These are phyloP conservation scores for Benincasa hispida DNA, from an alignment of 306 rosid species.

Conservation along the genomic window DNA sequence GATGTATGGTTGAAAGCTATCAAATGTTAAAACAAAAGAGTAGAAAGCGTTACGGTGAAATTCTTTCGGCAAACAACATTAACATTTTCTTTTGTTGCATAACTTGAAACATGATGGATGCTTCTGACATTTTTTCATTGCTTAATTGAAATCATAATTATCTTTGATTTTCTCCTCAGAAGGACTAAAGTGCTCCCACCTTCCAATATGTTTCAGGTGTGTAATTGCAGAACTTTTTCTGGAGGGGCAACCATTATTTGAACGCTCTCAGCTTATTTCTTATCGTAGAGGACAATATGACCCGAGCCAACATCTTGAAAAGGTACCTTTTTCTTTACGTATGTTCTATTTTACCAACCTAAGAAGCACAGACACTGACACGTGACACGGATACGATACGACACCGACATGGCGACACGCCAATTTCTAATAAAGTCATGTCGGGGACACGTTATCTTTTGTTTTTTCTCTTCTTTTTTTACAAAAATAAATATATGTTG, in stretches of 20 bases:
- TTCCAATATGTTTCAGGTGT: slow-evolving; percentile 46
- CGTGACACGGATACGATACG: no score
- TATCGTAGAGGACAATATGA: slow-evolving; percentile 98
- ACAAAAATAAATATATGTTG: no score
- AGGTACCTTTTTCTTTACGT: slow-evolving; percentile 27
- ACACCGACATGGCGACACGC: no score
- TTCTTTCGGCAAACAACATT: background rate
- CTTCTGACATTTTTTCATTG: background rate
- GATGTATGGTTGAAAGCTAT: background rate
- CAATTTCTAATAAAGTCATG: no score
- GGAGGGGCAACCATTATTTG: slow-evolving; percentile 94
- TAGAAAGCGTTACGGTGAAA: background rate
- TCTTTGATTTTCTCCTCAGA: background rate
- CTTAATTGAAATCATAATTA: background rate
- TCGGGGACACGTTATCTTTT: no score
- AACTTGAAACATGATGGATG: background rate
- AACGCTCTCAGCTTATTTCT: slow-evolving; percentile 89
- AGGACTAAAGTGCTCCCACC: slow-evolving; percentile 2
- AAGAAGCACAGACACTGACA: no score
- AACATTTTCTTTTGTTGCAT: background rate
- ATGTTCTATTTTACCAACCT: background rate
- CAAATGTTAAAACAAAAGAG: background rate
- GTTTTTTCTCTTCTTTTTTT: no score
- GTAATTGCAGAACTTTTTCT: slow-evolving; percentile 98
- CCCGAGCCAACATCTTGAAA: slow-evolving; percentile 89